phyloP scores from a whole-genome alignment of 1,284 basidiomycete species.

The Cutaneotrichosporon sp. region DNA sequence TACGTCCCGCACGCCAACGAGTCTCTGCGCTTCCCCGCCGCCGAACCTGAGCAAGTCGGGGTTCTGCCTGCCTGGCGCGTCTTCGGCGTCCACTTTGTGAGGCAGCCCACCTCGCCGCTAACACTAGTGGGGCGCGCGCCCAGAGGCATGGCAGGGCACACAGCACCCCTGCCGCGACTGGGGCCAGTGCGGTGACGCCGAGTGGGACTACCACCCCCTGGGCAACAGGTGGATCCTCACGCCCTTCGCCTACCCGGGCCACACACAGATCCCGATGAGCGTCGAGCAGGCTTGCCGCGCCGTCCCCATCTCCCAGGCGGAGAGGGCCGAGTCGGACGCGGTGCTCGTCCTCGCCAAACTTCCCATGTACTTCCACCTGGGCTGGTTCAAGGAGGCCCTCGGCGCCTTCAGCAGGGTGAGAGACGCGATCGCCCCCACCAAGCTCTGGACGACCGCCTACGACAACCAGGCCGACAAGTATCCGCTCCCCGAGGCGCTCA shows the following conservation, averaged over 20 bases:
- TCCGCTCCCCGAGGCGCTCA: slow-evolving; percentile 42
- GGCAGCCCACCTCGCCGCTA: no score
- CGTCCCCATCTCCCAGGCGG: slow-evolving; percentile 29
- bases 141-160: slow-evolving; percentile 25
- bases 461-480: slow-evolving; percentile 24
- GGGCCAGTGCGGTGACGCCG: slow-evolving; percentile 26
- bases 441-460: slow-evolving; percentile 36
- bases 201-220: slow-evolving; percentile 45
- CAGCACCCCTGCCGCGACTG: slow-evolving; percentile 24
- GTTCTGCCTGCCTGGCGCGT: slow-evolving; percentile 46
- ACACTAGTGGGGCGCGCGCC: slow-evolving; percentile 33
- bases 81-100: slow-evolving; percentile 35
- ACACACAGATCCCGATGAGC: slow-evolving; percentile 43
- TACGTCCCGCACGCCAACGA: slow-evolving; percentile 32
- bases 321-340: slow-evolving; percentile 33
- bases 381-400: slow-evolving; percentile 2
- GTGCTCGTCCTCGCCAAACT: slow-evolving; percentile 47
- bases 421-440: slow-evolving; percentile 17
- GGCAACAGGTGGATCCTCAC: slow-evolving; percentile 46
- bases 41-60: slow-evolving; percentile 35
- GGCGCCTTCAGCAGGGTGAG: neutral
- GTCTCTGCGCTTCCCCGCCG: slow-evolving; percentile 20
- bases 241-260: slow-evolving; percentile 40
- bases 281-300: slow-evolving; percentile 44
- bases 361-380: slow-evolving; percentile 15